A percentile compares a stretch with the other conserved stretches of the same genome.
Conservation (phyloP, 805 yeast genomes). For the Candida lessepsii region DNA sequence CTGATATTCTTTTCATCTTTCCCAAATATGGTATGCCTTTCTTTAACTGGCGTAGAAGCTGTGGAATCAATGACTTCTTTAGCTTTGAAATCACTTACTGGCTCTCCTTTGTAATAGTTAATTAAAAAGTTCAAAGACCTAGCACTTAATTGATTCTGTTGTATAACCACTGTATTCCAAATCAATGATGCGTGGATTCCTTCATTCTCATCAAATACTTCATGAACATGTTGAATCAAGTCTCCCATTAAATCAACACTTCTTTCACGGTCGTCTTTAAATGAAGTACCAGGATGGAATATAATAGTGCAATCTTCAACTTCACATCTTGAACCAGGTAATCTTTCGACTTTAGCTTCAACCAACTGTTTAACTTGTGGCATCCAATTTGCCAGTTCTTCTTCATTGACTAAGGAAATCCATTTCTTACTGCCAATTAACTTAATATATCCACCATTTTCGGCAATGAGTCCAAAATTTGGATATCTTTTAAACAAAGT, state of each 20-base stretch:
- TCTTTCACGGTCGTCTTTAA: conserved; percentile 60
- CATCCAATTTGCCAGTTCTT: conserved; percentile 53
- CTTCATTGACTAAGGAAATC: conserved; percentile 59
- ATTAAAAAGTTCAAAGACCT: conserved; percentile 57
- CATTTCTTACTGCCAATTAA: conserved; percentile 52
- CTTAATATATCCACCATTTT: conserved; percentile 80
- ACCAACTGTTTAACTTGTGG: conserved; percentile 54
- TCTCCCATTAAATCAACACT: conserved; percentile 75
- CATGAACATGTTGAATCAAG: conserved; percentile 80
- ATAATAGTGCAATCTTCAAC: conserved; percentile 74
- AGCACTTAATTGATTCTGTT: conserved; percentile 57
- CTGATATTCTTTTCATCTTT: conserved; percentile 2
- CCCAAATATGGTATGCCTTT: conserved; percentile 1
- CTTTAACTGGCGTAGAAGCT: conserved; percentile 13
- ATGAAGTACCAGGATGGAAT: conserved; percentile 71
- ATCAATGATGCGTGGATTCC: conserved; percentile 74
- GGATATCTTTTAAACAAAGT: conserved; percentile 65
- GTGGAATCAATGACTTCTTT: conserved; percentile 16
- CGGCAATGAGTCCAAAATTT: conserved; percentile 81
- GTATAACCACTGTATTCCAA: conserved; percentile 67
- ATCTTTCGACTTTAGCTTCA: conserved; percentile 64
- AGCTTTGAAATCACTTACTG: conserved; percentile 26
- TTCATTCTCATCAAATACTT: conserved; percentile 50
- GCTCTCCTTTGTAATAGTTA: conserved; percentile 27
- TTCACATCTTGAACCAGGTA: conserved; percentile 75